These are phyloP conservation scores for Lasiodiplodia sp. DNA, from an alignment of 2,329 filamentous ascomycete species.

Conservation along the genomic window DNA sequence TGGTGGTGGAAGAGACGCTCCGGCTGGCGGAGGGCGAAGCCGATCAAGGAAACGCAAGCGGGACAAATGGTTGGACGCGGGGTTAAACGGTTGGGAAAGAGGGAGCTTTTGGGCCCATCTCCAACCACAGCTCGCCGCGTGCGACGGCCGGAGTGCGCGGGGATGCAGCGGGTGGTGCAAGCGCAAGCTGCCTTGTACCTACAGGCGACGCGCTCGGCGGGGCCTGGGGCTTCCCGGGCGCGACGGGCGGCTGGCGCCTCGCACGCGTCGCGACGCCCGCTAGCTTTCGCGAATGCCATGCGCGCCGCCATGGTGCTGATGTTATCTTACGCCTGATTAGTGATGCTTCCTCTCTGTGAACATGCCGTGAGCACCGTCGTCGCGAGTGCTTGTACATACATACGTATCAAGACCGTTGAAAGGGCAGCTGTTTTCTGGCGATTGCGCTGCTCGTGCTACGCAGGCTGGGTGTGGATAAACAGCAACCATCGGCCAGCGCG, in stretches of 20 bases:
- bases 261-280: conserved; percentile 10
- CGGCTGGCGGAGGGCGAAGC: conserved; percentile 44
- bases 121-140: conserved; percentile 12
- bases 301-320: neutral
- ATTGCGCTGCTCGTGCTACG: conserved; percentile 21
- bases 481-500: neutral
- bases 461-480: neutral
- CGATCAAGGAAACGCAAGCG: conserved; percentile 41
- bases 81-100: conserved; percentile 4
- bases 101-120: neutral
- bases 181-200: neutral
- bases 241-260: conserved; percentile 2
- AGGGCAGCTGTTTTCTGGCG: neutral
- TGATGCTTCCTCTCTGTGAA: neutral
- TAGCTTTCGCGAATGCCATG: conserved; percentile 12
- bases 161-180: neutral
- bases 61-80: conserved; percentile 37
- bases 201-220: neutral
- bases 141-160: neutral
- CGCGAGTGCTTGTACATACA: neutral
- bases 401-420: too few species aligned
- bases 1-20: conserved; percentile 51
- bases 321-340: neutral
- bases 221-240: neutral
- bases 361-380: neutral